phyloP scores from a whole-genome alignment of 176 grass and related monocot species.

The Carex littledalei region DNA sequence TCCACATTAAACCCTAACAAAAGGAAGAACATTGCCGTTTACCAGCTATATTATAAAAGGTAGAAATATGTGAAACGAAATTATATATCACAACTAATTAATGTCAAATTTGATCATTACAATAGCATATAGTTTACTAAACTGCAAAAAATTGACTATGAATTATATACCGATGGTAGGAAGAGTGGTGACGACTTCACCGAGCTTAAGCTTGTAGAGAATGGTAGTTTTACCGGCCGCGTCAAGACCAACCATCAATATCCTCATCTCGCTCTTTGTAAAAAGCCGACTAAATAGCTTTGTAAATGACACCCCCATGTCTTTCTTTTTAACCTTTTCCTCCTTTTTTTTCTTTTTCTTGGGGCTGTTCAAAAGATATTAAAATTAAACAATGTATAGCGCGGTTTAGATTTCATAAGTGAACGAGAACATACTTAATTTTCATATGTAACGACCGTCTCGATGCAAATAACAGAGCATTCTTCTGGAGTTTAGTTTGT shows the following conservation, averaged over 20 bases:
- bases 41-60: neutral
- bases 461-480: too few relatives aligned
- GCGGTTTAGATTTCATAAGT: neutral
- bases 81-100: neutral
- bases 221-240: conserved; percentile 36
- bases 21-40: neutral
- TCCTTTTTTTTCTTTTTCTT: neutral
- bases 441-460: neutral
- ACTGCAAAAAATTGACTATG: neutral
- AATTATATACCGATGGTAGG: conserved; percentile 27
- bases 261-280: conserved; percentile 28
- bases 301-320: conserved; percentile 30
- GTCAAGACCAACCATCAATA: conserved; percentile 32
- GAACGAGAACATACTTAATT: neutral
- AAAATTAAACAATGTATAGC: neutral
- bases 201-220: conserved; percentile 36
- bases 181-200: conserved; percentile 30
- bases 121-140: neutral
- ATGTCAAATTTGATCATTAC: neutral
- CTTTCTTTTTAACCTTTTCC: neutral
- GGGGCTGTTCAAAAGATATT: neutral
- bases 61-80: neutral
- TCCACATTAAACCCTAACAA: conserved; percentile 25
- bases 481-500: too few relatives aligned
- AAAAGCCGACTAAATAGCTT: conserved; percentile 30